These are phyloP conservation scores for Paspalum notatum DNA, from an alignment of 176 grass and related monocot species.

Conservation along the genomic window DNA sequence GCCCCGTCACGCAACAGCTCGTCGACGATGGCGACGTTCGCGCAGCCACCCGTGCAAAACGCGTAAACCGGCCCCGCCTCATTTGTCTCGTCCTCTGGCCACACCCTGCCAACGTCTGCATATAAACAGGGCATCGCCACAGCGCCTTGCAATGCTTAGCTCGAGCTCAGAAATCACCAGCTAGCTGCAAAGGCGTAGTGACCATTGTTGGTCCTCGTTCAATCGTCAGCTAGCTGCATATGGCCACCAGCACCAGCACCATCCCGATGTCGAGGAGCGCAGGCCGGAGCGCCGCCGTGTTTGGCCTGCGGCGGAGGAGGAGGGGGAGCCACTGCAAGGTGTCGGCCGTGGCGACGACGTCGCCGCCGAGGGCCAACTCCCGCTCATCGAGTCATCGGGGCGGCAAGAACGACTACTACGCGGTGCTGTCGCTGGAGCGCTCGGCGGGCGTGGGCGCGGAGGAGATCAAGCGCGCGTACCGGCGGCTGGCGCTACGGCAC, in stretches of 20 bases:
- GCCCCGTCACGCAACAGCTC: neutral
- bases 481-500: constrained; percentile 65
- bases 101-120: neutral
- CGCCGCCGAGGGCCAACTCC: neutral
- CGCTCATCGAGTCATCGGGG: neutral
- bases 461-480: constrained; percentile 80
- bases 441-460: constrained; percentile 51
- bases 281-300: neutral
- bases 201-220: no score
- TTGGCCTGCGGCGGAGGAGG: neutral
- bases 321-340: constrained; percentile 1
- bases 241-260: constrained; percentile 19
- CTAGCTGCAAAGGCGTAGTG: no score
- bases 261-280: neutral
- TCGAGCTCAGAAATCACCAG: neutral
- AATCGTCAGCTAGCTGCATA: no score
- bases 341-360: constrained; percentile 4
- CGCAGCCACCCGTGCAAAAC: constrained; percentile 33
- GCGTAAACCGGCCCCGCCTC: neutral
- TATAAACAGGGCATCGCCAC: neutral
- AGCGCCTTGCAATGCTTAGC: neutral
- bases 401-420: constrained; percentile 49
- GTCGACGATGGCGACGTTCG: neutral
- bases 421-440: constrained; percentile 60
- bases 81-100: neutral